phyloP scores from a whole-genome alignment of 768 basidiomycete species.

The Pilatotrama ljubarskyi region DNA sequence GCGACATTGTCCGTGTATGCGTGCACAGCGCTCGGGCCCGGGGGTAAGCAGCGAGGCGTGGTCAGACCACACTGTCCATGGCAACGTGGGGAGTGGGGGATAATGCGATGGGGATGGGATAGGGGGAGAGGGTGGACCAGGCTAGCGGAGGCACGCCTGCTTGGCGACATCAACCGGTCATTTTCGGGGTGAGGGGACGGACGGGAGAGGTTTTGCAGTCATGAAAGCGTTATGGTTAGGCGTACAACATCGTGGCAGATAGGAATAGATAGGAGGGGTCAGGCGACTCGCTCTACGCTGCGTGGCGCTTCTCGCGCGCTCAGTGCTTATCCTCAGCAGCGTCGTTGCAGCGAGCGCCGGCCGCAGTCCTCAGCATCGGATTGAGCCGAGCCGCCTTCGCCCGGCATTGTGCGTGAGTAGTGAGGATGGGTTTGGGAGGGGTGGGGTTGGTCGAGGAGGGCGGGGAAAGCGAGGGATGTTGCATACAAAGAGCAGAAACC shows the following conservation, averaged over 20 bases:
- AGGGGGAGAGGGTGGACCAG: neutral
- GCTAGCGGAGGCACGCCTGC: neutral
- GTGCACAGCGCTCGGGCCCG: conserved; percentile 8
- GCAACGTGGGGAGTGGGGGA: too few relatives aligned
- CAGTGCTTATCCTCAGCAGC: neutral
- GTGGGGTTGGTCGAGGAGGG: neutral
- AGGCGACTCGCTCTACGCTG: neutral
- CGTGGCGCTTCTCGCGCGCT: conserved; percentile 1
- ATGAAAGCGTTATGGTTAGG: neutral
- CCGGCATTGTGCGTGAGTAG: neutral
- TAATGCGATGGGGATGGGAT: neutral
- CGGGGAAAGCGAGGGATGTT: neutral
- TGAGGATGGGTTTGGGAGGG: neutral
- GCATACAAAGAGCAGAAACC: neutral
- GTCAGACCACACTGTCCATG: too few relatives aligned
- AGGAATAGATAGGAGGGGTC: conserved; percentile 21
- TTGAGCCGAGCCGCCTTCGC: neutral
- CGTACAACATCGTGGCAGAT: conserved; percentile 22
- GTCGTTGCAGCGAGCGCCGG: neutral
- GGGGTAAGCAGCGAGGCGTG: neutral
- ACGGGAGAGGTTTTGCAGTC: neutral
- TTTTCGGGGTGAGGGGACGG: conserved; percentile 1
- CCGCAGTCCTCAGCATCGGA: too few relatives aligned
- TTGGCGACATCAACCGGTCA: conserved; percentile 3
- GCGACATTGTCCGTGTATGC: conserved; percentile 15